Percentiles rank a stretch among this genome's conserved stretches.
Conservation (phyloP, 163 green algal species). For the Scenedesmus sp. region DNA sequence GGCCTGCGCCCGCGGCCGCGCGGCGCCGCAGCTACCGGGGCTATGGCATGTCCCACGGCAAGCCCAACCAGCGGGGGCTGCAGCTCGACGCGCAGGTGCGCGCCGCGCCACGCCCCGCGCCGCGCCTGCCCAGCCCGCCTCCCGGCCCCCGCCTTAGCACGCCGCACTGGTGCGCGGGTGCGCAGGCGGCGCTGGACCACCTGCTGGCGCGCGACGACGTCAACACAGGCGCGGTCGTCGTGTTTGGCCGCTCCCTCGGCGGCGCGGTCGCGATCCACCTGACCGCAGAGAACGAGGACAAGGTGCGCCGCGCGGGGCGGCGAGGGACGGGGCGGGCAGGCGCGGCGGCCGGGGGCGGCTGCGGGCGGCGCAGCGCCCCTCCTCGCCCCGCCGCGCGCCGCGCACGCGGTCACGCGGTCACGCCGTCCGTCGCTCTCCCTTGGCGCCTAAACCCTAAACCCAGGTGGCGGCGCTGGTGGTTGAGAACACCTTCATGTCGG, state of each 20-base stretch:
- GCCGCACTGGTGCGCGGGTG: not conserved
- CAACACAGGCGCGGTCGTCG: slow-evolving; percentile 60
- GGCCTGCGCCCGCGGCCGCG: too few species aligned
- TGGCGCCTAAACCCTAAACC: too few species aligned
- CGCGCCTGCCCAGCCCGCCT: too few species aligned
- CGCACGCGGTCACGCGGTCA: too few species aligned
- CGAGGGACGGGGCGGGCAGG: too few species aligned
- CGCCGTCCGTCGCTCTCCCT: not conserved
- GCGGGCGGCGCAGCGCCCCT: not conserved
- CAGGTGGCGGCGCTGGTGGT: slow-evolving; percentile 84
- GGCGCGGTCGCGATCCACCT: slow-evolving; percentile 90
- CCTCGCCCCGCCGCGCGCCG: not conserved
- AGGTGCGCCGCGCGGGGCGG: slow-evolving; percentile 36
- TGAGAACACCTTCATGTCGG: slow-evolving; percentile 96
- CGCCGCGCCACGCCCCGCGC: too few species aligned
- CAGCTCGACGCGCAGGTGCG: slow-evolving; percentile 43
- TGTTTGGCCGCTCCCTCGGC: slow-evolving; percentile 92
- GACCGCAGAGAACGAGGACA: slow-evolving; percentile 65
- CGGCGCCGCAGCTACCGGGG: slow-evolving; percentile 86
- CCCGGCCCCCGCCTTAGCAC: not conserved
- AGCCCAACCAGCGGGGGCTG: slow-evolving; percentile 76
- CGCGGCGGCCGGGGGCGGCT: too few species aligned
- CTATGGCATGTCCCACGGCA: slow-evolving; percentile 79
- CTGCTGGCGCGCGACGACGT: slow-evolving; percentile 51
- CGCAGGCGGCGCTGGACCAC: slow-evolving; percentile 74